Percentiles rank a stretch among this genome's conserved stretches.
These are phyloP conservation scores for Venturia oleaginea DNA, from an alignment of 2,329 filamentous ascomycete genomes.

Conservation along the genomic window DNA sequence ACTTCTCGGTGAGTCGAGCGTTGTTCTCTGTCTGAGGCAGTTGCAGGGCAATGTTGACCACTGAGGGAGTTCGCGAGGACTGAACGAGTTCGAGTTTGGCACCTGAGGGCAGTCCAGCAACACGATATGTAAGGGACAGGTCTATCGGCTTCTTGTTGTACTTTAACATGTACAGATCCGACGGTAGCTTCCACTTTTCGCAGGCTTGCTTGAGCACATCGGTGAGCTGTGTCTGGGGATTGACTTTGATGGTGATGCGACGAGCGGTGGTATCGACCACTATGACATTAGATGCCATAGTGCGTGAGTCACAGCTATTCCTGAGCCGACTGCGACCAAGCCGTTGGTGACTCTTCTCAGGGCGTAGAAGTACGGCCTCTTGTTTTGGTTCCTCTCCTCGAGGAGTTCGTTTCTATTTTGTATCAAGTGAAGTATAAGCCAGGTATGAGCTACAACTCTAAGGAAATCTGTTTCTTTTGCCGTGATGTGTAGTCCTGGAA, in stretches of 20 bases:
- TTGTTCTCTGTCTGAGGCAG: constrained; percentile 65
- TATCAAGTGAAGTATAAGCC: constrained; percentile 22
- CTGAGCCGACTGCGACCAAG: constrained; percentile 14
- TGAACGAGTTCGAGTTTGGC: constrained; percentile 89
- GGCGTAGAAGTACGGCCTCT: constrained; percentile 7
- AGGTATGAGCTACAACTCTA: constrained; percentile 18
- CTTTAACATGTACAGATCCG: constrained; percentile 75
- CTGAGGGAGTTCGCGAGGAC: constrained; percentile 73
- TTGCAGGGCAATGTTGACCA: constrained; percentile 82
- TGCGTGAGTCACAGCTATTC: constrained; percentile 17
- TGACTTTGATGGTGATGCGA: constrained; percentile 73
- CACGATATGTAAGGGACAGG: constrained; percentile 72
- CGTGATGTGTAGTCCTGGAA: constrained; percentile 23
- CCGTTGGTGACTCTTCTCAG: constrained; percentile 14
- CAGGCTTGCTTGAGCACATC: constrained; percentile 86
- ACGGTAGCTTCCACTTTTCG: constrained; percentile 63
- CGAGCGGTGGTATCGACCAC: constrained; percentile 75
- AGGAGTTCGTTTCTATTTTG: constrained; percentile 14
- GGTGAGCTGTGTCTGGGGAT: constrained; percentile 67
- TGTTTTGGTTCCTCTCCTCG: constrained; percentile 5
- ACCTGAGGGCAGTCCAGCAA: constrained; percentile 72
- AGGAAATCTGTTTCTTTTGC: constrained; percentile 26
- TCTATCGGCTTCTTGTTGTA: constrained; percentile 83
- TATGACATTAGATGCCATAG: constrained; percentile 80
- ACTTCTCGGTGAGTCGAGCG: constrained; percentile 69